Conservation (phyloP, 306 rosid genomes). For the Cyamopsis tetragonoloba region DNA sequence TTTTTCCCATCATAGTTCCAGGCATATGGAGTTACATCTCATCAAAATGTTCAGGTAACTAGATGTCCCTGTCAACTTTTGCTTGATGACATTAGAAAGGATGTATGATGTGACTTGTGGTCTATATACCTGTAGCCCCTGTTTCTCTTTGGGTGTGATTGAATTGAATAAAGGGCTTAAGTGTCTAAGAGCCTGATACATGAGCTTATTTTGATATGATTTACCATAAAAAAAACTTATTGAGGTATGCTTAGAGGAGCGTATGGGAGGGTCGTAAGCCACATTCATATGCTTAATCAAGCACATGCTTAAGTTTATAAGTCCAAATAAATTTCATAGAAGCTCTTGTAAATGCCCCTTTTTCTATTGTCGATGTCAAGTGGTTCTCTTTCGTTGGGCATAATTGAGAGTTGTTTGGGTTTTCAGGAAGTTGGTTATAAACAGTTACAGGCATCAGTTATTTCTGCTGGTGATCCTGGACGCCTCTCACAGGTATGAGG, state of each 20-base stretch:
- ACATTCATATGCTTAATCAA: no score
- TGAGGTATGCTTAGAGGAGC: no score
- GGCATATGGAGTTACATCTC: conserved; percentile 54
- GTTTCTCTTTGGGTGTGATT: neutral
- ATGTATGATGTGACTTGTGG: neutral
- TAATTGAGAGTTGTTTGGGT: conserved; percentile 17
- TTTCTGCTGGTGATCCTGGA: conserved; percentile 48
- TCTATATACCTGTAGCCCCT: neutral
- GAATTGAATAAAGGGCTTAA: no score
- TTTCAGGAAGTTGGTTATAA: conserved; percentile 54
- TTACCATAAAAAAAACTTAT: no score
- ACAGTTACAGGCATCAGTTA: conserved; percentile 37
- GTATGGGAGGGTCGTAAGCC: no score
- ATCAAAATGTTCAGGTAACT: conserved; percentile 65
- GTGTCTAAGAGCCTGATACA: no score
- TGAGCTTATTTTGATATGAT: no score
- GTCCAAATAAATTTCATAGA: no score
- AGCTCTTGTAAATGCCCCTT: no score
- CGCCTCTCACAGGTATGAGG: conserved; percentile 48
- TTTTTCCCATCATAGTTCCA: conserved; percentile 49
- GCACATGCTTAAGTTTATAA: no score
- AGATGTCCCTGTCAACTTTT: neutral
- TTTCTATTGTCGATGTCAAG: neutral
- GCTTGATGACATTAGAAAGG: neutral
- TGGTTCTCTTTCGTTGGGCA: neutral